These are phyloP conservation scores for Ehretia macrophylla DNA, from an alignment of 257 asterid species.

Conservation along the genomic window DNA sequence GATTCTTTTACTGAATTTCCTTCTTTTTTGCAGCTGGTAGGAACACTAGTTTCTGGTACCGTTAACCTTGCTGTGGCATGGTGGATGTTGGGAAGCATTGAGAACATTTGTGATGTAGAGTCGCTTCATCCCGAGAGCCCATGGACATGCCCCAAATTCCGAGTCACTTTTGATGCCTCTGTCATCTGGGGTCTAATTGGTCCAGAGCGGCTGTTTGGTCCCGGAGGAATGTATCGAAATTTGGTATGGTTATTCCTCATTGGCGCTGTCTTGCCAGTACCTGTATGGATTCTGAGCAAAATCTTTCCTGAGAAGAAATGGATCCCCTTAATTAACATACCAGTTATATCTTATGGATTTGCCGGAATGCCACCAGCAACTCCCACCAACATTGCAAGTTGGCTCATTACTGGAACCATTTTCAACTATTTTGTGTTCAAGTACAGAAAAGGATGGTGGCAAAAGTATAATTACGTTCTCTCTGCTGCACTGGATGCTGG, in stretches of 20 bases:
- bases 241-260: constrained; percentile 81
- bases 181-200: constrained; percentile 93
- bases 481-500: constrained; percentile 97
- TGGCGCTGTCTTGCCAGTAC: constrained; percentile 84
- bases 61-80: constrained; percentile 79
- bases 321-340: constrained; percentile 81
- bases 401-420: constrained; percentile 70
- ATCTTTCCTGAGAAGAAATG: constrained; percentile 77
- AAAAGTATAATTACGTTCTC: constrained; percentile 74
- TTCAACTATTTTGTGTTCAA: constrained; percentile 86
- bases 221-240: constrained; percentile 70
- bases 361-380: constrained; percentile 99
- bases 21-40: constrained; percentile 51
- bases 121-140: constrained; percentile 79
- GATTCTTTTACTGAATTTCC: not conserved
- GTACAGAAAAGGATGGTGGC: constrained; percentile 81
- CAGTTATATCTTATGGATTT: constrained; percentile 80
- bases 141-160: constrained; percentile 90
- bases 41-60: constrained; percentile 65
- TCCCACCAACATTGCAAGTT: constrained; percentile 88
- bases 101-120: constrained; percentile 76
- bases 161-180: constrained; percentile 76
- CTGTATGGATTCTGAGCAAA: constrained; percentile 80
- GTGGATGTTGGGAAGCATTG: constrained; percentile 88
- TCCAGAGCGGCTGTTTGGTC: constrained; percentile 72